Conservation (phyloP, 169 alveolate genomes). For the Cryptosporidium parvum region DNA sequence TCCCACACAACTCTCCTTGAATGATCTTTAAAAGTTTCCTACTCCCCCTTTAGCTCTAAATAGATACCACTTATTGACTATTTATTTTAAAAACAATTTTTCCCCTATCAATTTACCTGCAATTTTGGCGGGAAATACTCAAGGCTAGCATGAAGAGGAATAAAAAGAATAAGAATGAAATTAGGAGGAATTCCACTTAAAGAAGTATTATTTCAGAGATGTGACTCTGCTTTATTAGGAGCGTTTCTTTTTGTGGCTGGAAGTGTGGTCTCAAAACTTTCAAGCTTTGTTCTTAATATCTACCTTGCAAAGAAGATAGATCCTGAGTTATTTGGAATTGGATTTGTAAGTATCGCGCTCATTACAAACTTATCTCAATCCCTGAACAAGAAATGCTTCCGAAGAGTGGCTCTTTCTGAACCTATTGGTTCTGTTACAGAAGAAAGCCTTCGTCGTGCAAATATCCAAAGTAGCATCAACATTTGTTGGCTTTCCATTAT, state of each 20-base stretch:
- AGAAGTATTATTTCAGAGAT: background rate
- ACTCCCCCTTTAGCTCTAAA: background rate
- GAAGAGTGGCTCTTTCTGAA: slow-evolving; percentile 67
- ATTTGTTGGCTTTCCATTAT: slow-evolving; percentile 49
- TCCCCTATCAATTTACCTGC: background rate
- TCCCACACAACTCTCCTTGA: slow-evolving; percentile 4
- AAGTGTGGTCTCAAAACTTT: slow-evolving; percentile 25
- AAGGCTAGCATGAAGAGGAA: slow-evolving; percentile 1
- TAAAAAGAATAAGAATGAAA: background rate
- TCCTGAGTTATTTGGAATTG: slow-evolving; percentile 54
- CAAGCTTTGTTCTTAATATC: slow-evolving; percentile 31
- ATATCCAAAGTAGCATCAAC: slow-evolving; percentile 39
- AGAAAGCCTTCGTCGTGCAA: background rate
- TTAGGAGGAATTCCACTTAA: background rate
- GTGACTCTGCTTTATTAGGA: slow-evolving; percentile 37
- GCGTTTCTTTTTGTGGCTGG: slow-evolving; percentile 38
- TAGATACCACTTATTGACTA: background rate
- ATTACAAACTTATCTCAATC: slow-evolving; percentile 59
- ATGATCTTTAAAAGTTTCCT: background rate
- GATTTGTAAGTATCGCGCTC: slow-evolving; percentile 49
- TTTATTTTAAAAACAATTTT: background rate
- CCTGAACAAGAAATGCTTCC: slow-evolving; percentile 40
- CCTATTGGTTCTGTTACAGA: background rate
- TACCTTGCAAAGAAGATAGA: slow-evolving; percentile 50
- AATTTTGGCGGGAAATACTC: background rate